These are phyloP conservation scores for Cucurbita pepo DNA, from an alignment of 306 rosid genomes.

Conservation along the genomic window DNA sequence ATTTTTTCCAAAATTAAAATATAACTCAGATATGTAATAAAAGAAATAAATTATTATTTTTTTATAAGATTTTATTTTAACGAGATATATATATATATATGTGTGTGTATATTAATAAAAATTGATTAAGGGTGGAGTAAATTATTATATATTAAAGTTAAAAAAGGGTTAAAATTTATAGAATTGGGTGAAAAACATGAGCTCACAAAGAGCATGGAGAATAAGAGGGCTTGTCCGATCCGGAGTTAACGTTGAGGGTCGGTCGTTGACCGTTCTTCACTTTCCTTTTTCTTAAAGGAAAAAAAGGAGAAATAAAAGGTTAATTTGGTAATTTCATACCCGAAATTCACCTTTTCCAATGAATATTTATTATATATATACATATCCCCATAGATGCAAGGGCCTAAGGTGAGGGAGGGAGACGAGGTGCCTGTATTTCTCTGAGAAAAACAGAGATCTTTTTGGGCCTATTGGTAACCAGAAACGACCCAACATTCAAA, in stretches of 20 bases:
- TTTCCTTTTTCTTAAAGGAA: background rate
- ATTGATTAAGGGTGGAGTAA: too few relatives aligned
- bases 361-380: slow-evolving; percentile 19
- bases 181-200: background rate
- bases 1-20: too few relatives aligned
- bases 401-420: background rate
- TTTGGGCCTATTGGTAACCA: slow-evolving; percentile 13
- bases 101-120: too few relatives aligned
- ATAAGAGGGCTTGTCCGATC: slow-evolving; percentile 2
- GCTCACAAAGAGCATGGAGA: background rate
- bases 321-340: background rate
- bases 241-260: background rate
- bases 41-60: too few relatives aligned
- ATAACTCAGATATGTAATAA: too few relatives aligned
- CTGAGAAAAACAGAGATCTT: slow-evolving; percentile 17
- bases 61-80: too few relatives aligned
- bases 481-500: background rate
- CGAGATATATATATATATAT: too few relatives aligned
- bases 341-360: slow-evolving; percentile 4
- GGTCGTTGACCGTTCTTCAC: slow-evolving; percentile 20
- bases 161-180: background rate
- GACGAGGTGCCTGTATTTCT: slow-evolving; percentile 11
- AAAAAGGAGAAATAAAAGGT: background rate
- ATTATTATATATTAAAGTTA: too few relatives aligned
- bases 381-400: slow-evolving; percentile 11